Percentiles rank a stretch among this genome's conserved stretches.
These are phyloP conservation scores for Apostasia ramifera DNA, from an alignment of 106 monocot genomes.

Conservation along the genomic window DNA sequence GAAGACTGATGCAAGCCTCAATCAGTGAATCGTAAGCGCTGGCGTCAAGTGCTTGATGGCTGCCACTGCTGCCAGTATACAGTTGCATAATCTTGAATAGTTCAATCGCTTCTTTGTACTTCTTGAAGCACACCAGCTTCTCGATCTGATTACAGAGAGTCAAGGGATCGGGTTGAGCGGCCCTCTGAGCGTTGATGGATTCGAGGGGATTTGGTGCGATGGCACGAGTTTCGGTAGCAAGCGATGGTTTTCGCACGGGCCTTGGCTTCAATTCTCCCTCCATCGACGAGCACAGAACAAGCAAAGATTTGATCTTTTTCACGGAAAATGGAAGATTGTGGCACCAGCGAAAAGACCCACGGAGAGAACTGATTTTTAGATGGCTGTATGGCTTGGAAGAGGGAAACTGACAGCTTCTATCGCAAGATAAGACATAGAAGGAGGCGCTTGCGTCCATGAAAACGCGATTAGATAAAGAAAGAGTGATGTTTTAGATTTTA, in stretches of 20 bases:
- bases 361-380: slow-evolving; percentile 16
- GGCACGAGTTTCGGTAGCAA: background rate
- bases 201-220: background rate
- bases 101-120: slow-evolving; percentile 66
- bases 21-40: slow-evolving; percentile 61
- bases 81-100: slow-evolving; percentile 59
- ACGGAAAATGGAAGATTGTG: background rate
- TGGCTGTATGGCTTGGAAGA: background rate
- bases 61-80: background rate
- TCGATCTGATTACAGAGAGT: slow-evolving; percentile 40
- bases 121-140: slow-evolving; percentile 48
- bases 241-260: slow-evolving; percentile 18
- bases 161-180: background rate
- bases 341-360: background rate
- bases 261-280: slow-evolving; percentile 34
- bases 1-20: slow-evolving; percentile 41
- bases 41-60: background rate
- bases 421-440: background rate
- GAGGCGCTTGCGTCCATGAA: slow-evolving; percentile 14
- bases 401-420: background rate
- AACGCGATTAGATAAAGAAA: background rate
- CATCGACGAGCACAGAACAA: slow-evolving; percentile 23
- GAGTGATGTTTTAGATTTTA: too few relatives aligned
- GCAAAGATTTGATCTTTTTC: slow-evolving; percentile 11
- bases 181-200: background rate